These are phyloP conservation scores for Candida sp. DNA, from an alignment of 1,139 yeast genomes.

Conservation along the genomic window DNA sequence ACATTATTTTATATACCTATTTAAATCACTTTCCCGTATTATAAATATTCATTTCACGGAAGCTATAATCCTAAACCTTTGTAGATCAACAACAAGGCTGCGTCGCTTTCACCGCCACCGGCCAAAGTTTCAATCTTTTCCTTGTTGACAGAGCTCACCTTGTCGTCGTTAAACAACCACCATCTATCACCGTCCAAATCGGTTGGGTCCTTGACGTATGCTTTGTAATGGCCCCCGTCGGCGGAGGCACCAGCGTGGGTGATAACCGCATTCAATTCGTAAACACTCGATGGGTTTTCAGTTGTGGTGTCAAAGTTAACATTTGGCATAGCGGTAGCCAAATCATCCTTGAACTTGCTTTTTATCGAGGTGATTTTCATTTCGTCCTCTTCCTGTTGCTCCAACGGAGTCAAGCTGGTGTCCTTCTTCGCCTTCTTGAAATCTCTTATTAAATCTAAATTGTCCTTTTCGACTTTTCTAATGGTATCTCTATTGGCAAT, in stretches of 20 bases:
- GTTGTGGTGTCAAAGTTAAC: slow-evolving; percentile 47
- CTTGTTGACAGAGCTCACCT: slow-evolving; percentile 75
- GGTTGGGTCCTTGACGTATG: slow-evolving; percentile 74
- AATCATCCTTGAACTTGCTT: slow-evolving; percentile 49
- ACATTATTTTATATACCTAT: slow-evolving; percentile 1
- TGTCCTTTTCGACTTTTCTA: slow-evolving; percentile 77
- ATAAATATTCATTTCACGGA: not conserved
- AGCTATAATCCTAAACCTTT: slow-evolving; percentile 67
- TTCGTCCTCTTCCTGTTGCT: slow-evolving; percentile 52
- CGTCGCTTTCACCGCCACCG: slow-evolving; percentile 98
- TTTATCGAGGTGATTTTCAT: slow-evolving; percentile 50
- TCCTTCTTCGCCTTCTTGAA: slow-evolving; percentile 70
- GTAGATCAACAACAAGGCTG: slow-evolving; percentile 88
- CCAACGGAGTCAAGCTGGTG: slow-evolving; percentile 37
- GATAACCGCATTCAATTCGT: slow-evolving; percentile 80
- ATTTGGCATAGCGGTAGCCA: slow-evolving; percentile 41
- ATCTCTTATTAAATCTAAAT: slow-evolving; percentile 73
- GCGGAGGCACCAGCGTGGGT: slow-evolving; percentile 97
- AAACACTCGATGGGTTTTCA: slow-evolving; percentile 88
- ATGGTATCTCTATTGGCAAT: slow-evolving; percentile 77
- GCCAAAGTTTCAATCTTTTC: slow-evolving; percentile 85
- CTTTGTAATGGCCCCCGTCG: slow-evolving; percentile 97
- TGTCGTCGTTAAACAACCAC: slow-evolving; percentile 97
- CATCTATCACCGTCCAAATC: slow-evolving; percentile 74
- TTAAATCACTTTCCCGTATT: not conserved